Base-by-base conservation (phyloP, 129 eudicot genomes). In the Chrysanthemum seticuspe region DNA sequence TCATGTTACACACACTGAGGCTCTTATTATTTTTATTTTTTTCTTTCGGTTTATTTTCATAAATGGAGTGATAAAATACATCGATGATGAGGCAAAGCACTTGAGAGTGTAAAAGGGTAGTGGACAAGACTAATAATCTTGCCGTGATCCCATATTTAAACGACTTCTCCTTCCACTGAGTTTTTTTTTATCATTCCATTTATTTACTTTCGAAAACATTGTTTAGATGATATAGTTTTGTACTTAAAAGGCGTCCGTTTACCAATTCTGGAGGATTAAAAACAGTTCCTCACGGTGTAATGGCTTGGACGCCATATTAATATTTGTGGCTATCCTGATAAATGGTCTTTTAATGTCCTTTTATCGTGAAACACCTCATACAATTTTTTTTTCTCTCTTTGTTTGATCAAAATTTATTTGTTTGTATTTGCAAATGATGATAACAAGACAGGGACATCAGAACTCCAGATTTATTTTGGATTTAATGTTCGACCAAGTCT, bases 111-210 rank as follows among this genome's bases (percentile, higher is more conserved):
- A 67, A 2, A 45, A 29, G 92, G 92, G 92, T 74, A 87, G 92
- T 87, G 89, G 92, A 76, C 74, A 47, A 23, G 44, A 36, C 15
- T 25, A 40, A n/a, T 54, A 3, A 54, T 2, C 1, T 65, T 78
- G 76, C 89, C 92, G 89, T 87, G 92, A 87, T 85, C 87, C 85
- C 69, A 23, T 6, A 2, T 45, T 63, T 66, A 40, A 87, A 87
- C 85, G 92, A 87, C 92, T 87, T 87, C 92, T 87, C 92, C 92
- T 87, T 87, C 92, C 87, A 84, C 92, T 81, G 92, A 87, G 92
- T 82, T 51, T 31, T 49, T 11, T 11, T 15, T 7, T 15, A 7
- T 44, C 44, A 50, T 9, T 36, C 8, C 8, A 36, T 71, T 15
- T 31, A 59, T 10, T 14, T 34, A 23, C 10, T 49, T 16, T 13